phyloP scores from a whole-genome alignment of 805 yeast species.

The Sugiyamaella americana region DNA sequence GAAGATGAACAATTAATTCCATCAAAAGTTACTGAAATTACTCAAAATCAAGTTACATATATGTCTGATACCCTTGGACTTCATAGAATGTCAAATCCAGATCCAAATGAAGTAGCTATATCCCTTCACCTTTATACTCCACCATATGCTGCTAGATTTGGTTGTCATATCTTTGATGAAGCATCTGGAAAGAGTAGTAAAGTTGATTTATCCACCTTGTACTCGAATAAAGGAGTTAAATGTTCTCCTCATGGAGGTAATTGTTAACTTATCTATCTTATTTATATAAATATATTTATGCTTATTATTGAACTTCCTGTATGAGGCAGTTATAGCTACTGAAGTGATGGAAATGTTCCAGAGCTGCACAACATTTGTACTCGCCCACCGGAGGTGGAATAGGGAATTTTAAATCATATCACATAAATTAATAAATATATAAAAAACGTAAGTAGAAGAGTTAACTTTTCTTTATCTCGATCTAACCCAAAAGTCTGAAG shows the following conservation, averaged over 20 bases:
- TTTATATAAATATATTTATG: no score
- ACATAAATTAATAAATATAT: slow-evolving; percentile 2
- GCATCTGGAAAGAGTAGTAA: slow-evolving; percentile 45
- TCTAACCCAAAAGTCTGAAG: slow-evolving; percentile 17
- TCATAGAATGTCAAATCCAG: slow-evolving; percentile 54
- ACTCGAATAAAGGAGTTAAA: slow-evolving; percentile 52
- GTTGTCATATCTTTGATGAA: slow-evolving; percentile 41
- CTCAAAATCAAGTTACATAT: slow-evolving; percentile 47
- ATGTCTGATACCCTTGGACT: slow-evolving; percentile 61
- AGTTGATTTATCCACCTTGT: slow-evolving; percentile 53
- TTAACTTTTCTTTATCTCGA: background rate
- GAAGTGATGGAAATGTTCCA: no score
- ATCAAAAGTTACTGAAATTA: slow-evolving; percentile 26
- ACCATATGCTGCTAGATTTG: slow-evolving; percentile 58
- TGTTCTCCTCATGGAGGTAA: no score
- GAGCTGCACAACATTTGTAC: no score
- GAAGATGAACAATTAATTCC: slow-evolving; percentile 18
- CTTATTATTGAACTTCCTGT: no score
- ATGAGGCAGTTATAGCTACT: no score
- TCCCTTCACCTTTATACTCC: slow-evolving; percentile 72
- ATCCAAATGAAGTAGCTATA: slow-evolving; percentile 41
- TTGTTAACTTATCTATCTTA: no score
- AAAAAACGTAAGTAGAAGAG: background rate
- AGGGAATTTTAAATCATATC: no score
- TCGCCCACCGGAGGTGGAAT: no score